Evolutionary conservation across 495 filamentous ascomycete genomes (phyloP).

Genomic region (Talaromyces nanjingensis): DNA sequence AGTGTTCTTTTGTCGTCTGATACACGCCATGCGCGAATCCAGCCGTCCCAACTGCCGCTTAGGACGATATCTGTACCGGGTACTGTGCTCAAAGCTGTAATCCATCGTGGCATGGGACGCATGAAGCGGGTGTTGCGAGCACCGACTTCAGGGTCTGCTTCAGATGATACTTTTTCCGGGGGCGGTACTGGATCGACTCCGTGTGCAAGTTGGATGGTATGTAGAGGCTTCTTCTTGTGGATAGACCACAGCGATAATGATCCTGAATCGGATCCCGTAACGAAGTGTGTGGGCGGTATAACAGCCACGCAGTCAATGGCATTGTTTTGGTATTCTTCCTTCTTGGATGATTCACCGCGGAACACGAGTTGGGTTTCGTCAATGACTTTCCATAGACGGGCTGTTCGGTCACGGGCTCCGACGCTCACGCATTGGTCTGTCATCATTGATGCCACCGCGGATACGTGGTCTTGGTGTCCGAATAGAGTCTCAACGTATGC

Average conservation of each 20-base stretch:
- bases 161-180: slow-evolving; percentile 64
- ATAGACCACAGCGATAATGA: slow-evolving; percentile 78
- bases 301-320: slow-evolving; percentile 86
- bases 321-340: slow-evolving; percentile 59
- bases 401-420: slow-evolving; percentile 83
- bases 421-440: slow-evolving; percentile 87
- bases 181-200: slow-evolving; percentile 62
- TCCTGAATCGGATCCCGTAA: slow-evolving; percentile 90
- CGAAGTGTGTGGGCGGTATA: slow-evolving; percentile 82
- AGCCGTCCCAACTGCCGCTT: slow-evolving; percentile 91
- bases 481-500: slow-evolving; percentile 94
- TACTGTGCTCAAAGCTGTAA: slow-evolving; percentile 79
- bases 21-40: slow-evolving; percentile 75
- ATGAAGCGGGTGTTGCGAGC: slow-evolving; percentile 43
- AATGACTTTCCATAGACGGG: slow-evolving; percentile 93
- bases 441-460: slow-evolving; percentile 72
- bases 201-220: slow-evolving; percentile 71
- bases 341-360: slow-evolving; percentile 62
- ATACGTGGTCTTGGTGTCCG: slow-evolving; percentile 86
- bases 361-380: slow-evolving; percentile 95
- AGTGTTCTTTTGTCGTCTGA: slow-evolving; percentile 77
- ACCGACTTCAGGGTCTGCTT: slow-evolving; percentile 53
- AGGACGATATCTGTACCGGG: slow-evolving; percentile 84
- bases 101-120: slow-evolving; percentile 61
- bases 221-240: slow-evolving; percentile 93